Evolutionary conservation across 1,284 basidiomycete species (phyloP), one percentile per base, ranked within the genome.

Genomic region (Porodaedalea pini): DNA sequence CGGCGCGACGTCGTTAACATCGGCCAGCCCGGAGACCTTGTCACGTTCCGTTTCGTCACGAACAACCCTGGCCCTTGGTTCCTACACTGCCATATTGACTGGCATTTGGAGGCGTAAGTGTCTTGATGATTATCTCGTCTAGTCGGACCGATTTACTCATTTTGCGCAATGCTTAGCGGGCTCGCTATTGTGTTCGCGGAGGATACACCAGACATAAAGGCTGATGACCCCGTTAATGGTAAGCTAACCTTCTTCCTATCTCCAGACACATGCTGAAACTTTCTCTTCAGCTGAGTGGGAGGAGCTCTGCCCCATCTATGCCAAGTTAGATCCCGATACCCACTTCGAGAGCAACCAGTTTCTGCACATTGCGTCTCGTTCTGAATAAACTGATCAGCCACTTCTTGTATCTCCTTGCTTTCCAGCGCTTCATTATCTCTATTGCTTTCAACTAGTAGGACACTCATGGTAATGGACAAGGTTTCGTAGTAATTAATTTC

Each of bases 61-160:
- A 68, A 73, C 53, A 72, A 73, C 48, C 65, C 71, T 11, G 76
- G 76, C n/a, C 65, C 78, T 15, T 77, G 74, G 74, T 73, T 75
- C 44, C 72, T 78, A 65, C 75, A 78, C 60, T 76, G 75, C 54
- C 66, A 68, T 51, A 66, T 66, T 55, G 67, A 65, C 47, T 64
- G 64, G 60, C 65, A 67, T 57, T 51, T 67, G 6, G 65, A 65
- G 21, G 60, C 60, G 43, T 53, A 34, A 53, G 59, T 57, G n/a
- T n/a, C n/a, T n/a, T 4, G 19, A 5, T 5, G 25, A 5, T 37
- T 11, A 17, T 8, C 13, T 56, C 43, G 31, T 13, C 3, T 19
- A 29, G 7, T 23, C 11, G 17, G 34, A 36, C 32, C 23, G 45
- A 17, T n/a, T 34, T 34, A 13, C n/a, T 17, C 13, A 37, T 27